Evolutionary conservation across 1,139 yeast species (phyloP).

Genomic region (Debaryomycetaceae sp.): DNA sequence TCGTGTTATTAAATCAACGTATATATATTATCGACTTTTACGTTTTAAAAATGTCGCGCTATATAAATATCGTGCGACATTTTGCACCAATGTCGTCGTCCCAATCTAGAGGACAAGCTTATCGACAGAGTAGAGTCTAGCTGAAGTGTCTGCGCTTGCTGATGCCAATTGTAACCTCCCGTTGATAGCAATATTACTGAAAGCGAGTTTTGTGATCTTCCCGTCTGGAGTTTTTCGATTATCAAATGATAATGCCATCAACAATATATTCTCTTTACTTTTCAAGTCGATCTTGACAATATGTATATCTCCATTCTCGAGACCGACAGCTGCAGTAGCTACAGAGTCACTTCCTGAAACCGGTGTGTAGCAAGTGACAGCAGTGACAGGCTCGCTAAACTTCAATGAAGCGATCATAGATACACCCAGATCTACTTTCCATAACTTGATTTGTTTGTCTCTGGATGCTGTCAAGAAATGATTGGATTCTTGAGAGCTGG

Average conservation of each 20-base stretch:
- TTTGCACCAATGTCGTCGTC: background rate
- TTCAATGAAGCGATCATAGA: constrained; percentile 32
- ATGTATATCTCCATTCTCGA: constrained; percentile 54
- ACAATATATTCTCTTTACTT: constrained; percentile 25
- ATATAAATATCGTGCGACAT: background rate
- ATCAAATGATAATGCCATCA: constrained; percentile 27
- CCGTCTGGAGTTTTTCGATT: constrained; percentile 53
- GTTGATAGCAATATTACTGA: constrained; percentile 28
- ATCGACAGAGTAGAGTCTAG: constrained; percentile 50
- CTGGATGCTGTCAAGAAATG: constrained; percentile 82
- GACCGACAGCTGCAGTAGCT: constrained; percentile 59
- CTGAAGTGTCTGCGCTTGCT: constrained; percentile 69
- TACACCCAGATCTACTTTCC: constrained; percentile 46
- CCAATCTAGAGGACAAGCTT: background rate
- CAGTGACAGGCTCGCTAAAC: constrained; percentile 61
- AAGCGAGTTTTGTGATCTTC: constrained; percentile 56
- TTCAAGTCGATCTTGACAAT: constrained; percentile 24
- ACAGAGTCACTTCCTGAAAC: constrained; percentile 15
- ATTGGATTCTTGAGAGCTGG: constrained; percentile 25
- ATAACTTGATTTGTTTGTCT: constrained; percentile 73
- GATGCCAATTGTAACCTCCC: constrained; percentile 44
- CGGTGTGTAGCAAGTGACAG: constrained; percentile 55
- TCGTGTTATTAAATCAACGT: background rate
- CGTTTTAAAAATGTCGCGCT: background rate
- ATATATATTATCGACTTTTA: too few species aligned